Evolutionary conservation across 305 asterid species (phyloP), one percentile per base, ranked within the genome.

Genomic region (Plantago lanceolata): DNA sequence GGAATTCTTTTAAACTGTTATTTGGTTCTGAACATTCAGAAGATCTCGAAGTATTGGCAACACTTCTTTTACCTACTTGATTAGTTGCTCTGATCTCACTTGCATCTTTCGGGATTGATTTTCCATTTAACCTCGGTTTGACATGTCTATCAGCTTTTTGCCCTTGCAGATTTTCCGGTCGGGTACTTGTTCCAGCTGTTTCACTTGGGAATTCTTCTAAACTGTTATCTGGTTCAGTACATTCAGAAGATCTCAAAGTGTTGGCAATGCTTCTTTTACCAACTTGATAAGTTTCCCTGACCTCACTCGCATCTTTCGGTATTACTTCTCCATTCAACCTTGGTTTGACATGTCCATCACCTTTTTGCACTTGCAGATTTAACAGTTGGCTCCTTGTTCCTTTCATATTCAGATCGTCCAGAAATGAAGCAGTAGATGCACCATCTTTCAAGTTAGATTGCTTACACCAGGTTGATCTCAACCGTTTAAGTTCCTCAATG

Each of bases 161-260:
- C 13, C 44, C 44, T 7, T 37, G 12, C 44, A 37, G 8, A 37
- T 8, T 37, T 37, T 37, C 44, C 15, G n/a, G n/a, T n/a, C n/a
- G n/a, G n/a, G n/a, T n/a, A n/a, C n/a, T 49, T 29, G 66, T 59
- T 73, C 70, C 62, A 29, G 55, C 53, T 67, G 62, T 64, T 33
- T 75, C 70, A 28, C 71, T 71, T 50, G 85, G 78, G 53, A 89
- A 70, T 65, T 78, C 67, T 69, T 86, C 86, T 58, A 49, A 37
- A 19, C 70, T 59, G 21, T 64, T 71, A 73, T 67, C 69, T 61
- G 65, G 59, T 71, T 76, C 72, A 68, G 57, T 61, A 35, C 65
- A 68, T 71, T 66, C 75, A 61, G 53, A 53, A 75, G 52, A 20
- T 44, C 31, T 54, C 20, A 19, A 14, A 29, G 44, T 13, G 16